Base-by-base conservation (phyloP, 2,329 filamentous ascomycete species). In the Botrytis squamosa region DNA sequence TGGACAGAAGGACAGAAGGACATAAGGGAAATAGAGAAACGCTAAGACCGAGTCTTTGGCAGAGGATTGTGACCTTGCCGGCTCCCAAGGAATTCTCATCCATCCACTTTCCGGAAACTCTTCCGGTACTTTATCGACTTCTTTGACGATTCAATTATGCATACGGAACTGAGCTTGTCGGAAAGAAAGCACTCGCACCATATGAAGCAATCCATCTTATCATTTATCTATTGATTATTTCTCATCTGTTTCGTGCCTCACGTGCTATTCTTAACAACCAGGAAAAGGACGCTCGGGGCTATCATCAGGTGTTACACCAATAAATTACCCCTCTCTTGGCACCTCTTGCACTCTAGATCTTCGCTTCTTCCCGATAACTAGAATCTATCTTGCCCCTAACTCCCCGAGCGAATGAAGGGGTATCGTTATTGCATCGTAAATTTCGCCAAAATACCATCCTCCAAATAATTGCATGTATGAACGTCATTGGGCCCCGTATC, bases 321-420 rank as follows among this genome's bases (percentile, higher is more conserved):
- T 38, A 52, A 38, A 38, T 20, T 40, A 67, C 46, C 25, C 65
- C 46, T 67, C 65, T 40, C 46, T 67, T 67, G 25, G 46, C 46
- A 20, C 40, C 4, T 12, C 46, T 55, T 67, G 36, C 10, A n/a
- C 14, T 55, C 65, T 40, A 67, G 40, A 40, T 55, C 36, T n/a
- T 42, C 36, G 38, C 25, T 40, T 46, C 66, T 46, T 18, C 9
- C 29, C 18, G 3, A 72, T 38, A 66, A 63, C 22, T 33, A 44
- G 25, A 33, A 25, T 52, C 20, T 20, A 38, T 44, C 18, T 66
- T 38, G 38, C 65, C 40, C 25, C 3, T 25, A 72, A 71, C 40
- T 42, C 46, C 72, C 68, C 52, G 42, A 71, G 62, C 68, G 72
- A 71, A 66, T 71, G 69, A 46, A 74, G 67, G 60, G 70, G 68